Percentiles rank a stretch among this genome's conserved stretches.
phyloP scores from a whole-genome alignment of 768 basidiomycete genomes.

The Trametopsis cervina region DNA sequence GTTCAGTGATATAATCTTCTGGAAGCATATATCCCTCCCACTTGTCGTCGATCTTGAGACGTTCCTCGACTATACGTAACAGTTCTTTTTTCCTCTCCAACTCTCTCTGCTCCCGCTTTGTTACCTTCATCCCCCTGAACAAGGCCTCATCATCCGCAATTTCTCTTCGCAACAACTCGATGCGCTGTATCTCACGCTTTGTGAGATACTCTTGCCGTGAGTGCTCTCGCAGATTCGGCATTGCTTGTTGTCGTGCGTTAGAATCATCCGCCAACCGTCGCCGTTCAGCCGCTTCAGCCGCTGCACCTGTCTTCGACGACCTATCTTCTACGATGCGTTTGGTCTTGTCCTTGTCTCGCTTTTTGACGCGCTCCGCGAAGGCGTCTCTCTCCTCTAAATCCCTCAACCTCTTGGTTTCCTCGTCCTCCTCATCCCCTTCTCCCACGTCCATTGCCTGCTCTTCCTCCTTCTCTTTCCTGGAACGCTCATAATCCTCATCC shows the following conservation, averaged over 20 bases:
- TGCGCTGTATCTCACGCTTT: slow-evolving; percentile 93
- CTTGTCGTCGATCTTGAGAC: slow-evolving; percentile 90
- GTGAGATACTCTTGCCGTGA: slow-evolving; percentile 95
- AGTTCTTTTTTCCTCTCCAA: slow-evolving; percentile 90
- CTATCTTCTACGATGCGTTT: slow-evolving; percentile 92
- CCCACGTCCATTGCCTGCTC: slow-evolving; percentile 32
- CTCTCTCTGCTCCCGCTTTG: slow-evolving; percentile 75
- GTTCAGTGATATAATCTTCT: slow-evolving; percentile 97
- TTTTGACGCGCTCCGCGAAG: slow-evolving; percentile 82
- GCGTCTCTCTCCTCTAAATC: slow-evolving; percentile 88
- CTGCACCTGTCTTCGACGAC: slow-evolving; percentile 67
- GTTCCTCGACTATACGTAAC: slow-evolving; percentile 85
- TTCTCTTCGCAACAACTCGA: slow-evolving; percentile 87
- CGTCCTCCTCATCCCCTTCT: slow-evolving; percentile 51
- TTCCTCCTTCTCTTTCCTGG: slow-evolving; percentile 28
- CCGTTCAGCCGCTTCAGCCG: slow-evolving; percentile 77
- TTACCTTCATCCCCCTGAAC: slow-evolving; percentile 86
- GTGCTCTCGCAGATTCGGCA: slow-evolving; percentile 75
- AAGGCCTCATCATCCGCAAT: slow-evolving; percentile 92
- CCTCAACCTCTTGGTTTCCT: slow-evolving; percentile 57
- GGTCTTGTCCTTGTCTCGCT: slow-evolving; percentile 76
- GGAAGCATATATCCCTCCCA: slow-evolving; percentile 95
- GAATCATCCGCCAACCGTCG: slow-evolving; percentile 67
- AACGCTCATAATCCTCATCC: slow-evolving; percentile 32
- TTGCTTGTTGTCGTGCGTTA: slow-evolving; percentile 38